Base-by-base conservation (phyloP, 257 asterid species). In the Solanum chmielewskii region DNA sequence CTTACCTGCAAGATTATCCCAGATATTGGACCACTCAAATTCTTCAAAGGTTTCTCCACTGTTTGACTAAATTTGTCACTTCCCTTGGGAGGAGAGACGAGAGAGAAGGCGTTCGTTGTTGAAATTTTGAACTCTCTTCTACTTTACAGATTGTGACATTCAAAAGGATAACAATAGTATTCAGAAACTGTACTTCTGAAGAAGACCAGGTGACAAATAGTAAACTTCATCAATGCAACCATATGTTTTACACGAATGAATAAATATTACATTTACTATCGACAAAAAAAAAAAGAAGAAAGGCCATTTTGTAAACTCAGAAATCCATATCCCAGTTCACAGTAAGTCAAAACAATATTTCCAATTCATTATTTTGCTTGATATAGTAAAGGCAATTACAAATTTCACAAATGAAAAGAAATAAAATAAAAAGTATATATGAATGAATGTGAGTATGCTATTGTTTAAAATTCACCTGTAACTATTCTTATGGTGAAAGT, bases 371-470 rank as follows among this genome's bases (percentile, higher is more conserved):
- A 84, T 41, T 84, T n/a, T 44, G 76, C 78, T 64, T 41, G 66
- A 66, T 49, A 73, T 59, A 71, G 88, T 73, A 20, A 60, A 52
- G 70, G 74, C 82, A 86, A 75, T 71, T 86, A 71, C 82, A 86
- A 81, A 86, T 86, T 86, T 70, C 88, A 86, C 88, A 86, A 47
- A 86, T 86, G 60, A 73, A 86, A 86, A 73, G 74, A 86, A 86
- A 73, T 71, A 47, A 45, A 71, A 86, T 29, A 45, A 86, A 56
- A 85, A 86, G 83, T 49, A 85, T 85, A 85, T 85, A 85, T 81
- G 69, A 81, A 81, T 81, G 85, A 81, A 81, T 81, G 29, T 81
- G 20, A 85, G 88, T 86, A 86, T 86, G 88, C 83, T 86, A 86
- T 45, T 73, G 59, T 86, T 85, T 49, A 47, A 71, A 81, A 60